These are phyloP conservation scores for Calonectria multiphialidica DNA, from an alignment of 2,329 filamentous ascomycete species.

Conservation along the genomic window DNA sequence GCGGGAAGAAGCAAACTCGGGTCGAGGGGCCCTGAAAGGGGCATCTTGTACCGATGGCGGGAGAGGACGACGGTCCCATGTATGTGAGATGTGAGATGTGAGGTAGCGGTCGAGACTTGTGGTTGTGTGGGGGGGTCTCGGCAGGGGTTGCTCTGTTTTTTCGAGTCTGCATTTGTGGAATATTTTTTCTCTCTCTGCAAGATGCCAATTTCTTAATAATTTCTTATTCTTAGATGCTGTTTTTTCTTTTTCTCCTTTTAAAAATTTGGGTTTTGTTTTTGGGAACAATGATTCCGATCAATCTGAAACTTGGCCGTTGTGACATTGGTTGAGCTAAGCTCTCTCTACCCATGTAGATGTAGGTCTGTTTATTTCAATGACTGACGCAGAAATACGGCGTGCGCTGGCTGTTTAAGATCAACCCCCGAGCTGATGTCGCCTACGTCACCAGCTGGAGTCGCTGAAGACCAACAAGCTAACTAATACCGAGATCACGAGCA, in stretches of 20 bases:
- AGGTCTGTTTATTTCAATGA: not conserved
- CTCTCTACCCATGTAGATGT: too few relatives aligned
- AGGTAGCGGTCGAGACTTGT: not conserved
- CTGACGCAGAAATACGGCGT: not conserved
- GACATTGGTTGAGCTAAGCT: not conserved
- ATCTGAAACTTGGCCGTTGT: not conserved
- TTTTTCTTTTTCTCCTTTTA: not conserved
- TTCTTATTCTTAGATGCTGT: not conserved
- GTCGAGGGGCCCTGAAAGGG: not conserved
- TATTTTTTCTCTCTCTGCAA: not conserved
- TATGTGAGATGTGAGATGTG: not conserved
- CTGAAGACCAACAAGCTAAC: not conserved
- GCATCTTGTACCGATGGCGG: not conserved
- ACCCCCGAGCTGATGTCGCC: not conserved
- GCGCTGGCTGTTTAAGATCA: not conserved
- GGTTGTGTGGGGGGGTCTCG: not conserved
- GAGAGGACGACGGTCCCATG: not conserved
- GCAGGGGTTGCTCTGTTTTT: slow-evolving; percentile 1
- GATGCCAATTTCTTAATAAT: not conserved
- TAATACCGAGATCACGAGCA: not conserved
- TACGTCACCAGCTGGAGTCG: not conserved
- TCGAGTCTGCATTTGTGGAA: not conserved
- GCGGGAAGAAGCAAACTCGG: not conserved
- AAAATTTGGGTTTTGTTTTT: not conserved
- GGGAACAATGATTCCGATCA: not conserved